Conservation (phyloP, 1,139 yeast genomes). For the Saccharomycopsis phalli region DNA sequence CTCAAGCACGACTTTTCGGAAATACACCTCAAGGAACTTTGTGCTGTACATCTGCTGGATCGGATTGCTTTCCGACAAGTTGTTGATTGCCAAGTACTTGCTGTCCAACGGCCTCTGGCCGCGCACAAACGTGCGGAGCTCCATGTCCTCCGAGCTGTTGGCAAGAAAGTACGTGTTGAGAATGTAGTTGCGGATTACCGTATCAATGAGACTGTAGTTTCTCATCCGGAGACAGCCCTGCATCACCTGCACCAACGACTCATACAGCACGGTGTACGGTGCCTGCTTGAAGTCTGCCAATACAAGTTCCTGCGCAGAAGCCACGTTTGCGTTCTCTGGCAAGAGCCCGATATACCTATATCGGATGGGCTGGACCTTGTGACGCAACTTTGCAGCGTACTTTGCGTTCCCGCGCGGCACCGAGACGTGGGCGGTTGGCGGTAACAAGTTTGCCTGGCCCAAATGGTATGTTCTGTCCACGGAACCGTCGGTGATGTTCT, state of each 20-base stretch:
- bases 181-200: conserved; percentile 3
- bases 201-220: background rate
- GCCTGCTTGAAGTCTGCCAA: too few relatives aligned
- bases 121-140: too few relatives aligned
- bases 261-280: too few relatives aligned
- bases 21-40: conserved; percentile 1
- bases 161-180: conserved; percentile 1
- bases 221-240: background rate
- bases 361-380: background rate
- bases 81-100: conserved; percentile 4
- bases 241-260: background rate
- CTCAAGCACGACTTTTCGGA: background rate
- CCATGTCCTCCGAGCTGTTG: too few relatives aligned
- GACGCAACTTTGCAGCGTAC: background rate
- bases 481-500: background rate
- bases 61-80: conserved; percentile 3
- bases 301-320: background rate
- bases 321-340: background rate
- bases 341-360: background rate
- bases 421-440: too few relatives aligned
- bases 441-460: background rate
- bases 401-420: background rate
- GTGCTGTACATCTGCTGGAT: conserved; percentile 3
- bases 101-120: background rate
- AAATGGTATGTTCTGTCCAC: background rate